A percentile compares a stretch with the other conserved stretches of the same genome.
phyloP scores from a whole-genome alignment of 2,329 filamentous ascomycete species.

The Fusarium chaquense region DNA sequence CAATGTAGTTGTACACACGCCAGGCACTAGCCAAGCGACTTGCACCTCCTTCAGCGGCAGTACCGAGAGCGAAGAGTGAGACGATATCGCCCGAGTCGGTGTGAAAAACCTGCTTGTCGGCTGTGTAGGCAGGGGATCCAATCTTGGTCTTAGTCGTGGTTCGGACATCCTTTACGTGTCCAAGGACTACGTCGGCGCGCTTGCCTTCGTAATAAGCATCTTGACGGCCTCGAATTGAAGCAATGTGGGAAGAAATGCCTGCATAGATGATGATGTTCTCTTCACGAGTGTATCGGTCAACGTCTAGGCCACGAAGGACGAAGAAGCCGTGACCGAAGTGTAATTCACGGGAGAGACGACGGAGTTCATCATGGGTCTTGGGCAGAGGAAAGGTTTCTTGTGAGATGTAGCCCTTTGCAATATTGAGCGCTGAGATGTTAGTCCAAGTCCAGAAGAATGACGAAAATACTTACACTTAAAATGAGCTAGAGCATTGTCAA shows the following conservation, averaged over 20 bases:
- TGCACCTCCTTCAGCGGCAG: conserved; percentile 63
- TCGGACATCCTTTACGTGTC: conserved; percentile 69
- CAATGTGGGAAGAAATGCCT: conserved; percentile 70
- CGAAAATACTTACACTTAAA: conserved; percentile 3
- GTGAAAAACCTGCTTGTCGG: conserved; percentile 72
- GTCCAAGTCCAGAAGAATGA: accelerated
- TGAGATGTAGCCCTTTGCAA: conserved; percentile 51
- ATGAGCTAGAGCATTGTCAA: conserved; percentile 20
- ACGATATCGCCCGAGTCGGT: conserved; percentile 71
- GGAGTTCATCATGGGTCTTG: conserved; percentile 60
- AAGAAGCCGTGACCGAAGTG: conserved; percentile 71
- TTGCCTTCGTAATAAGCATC: conserved; percentile 60
- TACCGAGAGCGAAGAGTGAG: conserved; percentile 66
- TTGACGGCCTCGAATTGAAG: conserved; percentile 64
- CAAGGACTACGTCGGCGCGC: conserved; percentile 62
- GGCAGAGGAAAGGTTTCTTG: conserved; percentile 67
- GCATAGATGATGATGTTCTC: conserved; percentile 71
- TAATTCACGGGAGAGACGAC: conserved; percentile 64
- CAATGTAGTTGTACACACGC: conserved; percentile 72
- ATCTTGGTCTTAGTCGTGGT: conserved; percentile 57
- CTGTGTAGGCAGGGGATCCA: conserved; percentile 67
- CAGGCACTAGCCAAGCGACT: conserved; percentile 68
- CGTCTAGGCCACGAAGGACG: conserved; percentile 68
- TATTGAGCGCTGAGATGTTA: conserved; percentile 7
- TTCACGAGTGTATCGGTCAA: conserved; percentile 64